Conservation (phyloP, 2,329 filamentous ascomycete species). For the Xylaria sp. region DNA sequence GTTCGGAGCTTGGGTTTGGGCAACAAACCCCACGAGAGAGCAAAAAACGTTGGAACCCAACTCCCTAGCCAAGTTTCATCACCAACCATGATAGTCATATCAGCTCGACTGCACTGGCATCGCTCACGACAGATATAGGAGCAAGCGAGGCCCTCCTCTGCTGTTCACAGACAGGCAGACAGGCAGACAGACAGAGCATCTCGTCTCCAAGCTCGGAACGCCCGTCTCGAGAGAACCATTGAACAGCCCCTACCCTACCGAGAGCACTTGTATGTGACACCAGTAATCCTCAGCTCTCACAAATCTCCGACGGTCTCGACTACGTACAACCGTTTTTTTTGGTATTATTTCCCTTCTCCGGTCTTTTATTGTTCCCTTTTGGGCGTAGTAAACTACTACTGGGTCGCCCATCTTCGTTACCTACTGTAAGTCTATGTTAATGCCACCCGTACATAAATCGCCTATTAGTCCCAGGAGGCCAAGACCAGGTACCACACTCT, state of each 20-base stretch:
- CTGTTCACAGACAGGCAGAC: not conserved
- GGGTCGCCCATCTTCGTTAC: not conserved
- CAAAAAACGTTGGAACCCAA: constrained; percentile 10
- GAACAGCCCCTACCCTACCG: not conserved
- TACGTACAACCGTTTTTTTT: not conserved
- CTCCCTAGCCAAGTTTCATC: constrained; percentile 15
- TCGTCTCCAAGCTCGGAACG: not conserved
- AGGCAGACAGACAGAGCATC: not conserved
- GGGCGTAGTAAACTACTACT: not conserved
- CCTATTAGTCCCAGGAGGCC: not conserved
- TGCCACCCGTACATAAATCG: not conserved
- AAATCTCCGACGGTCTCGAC: constrained; percentile 1
- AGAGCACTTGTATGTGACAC: constrained; percentile 8
- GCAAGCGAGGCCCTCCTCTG: not conserved
- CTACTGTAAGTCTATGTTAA: not conserved
- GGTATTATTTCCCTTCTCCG: not conserved
- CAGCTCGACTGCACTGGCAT: not conserved
- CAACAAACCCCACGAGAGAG: constrained; percentile 2
- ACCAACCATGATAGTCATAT: constrained; percentile 30
- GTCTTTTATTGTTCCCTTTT: not conserved
- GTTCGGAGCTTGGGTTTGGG: constrained; percentile 13
- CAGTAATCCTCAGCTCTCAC: constrained; percentile 4
- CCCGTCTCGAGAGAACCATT: not conserved
- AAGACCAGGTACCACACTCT: not conserved
- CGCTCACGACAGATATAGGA: constrained; percentile 7